A percentile compares a stretch with the other conserved stretches of the same genome.
Evolutionary conservation across 2,329 filamentous ascomycete species (phyloP).

Genomic region (Paradendryphiella salina): DNA sequence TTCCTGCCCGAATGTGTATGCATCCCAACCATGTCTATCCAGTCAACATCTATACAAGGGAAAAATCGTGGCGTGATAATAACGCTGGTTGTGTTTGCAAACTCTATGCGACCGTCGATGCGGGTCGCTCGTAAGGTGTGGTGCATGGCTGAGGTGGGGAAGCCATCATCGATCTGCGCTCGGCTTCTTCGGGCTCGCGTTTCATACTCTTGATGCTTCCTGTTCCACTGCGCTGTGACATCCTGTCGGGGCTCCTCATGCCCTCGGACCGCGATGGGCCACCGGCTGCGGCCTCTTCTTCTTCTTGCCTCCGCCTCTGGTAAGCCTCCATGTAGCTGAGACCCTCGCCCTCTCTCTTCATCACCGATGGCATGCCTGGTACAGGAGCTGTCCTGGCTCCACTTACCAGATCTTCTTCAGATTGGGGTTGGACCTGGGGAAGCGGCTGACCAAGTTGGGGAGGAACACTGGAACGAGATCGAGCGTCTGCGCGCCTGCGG

Average conservation of each 20-base stretch:
- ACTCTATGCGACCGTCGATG: constrained; percentile 10
- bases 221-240: constrained; percentile 41
- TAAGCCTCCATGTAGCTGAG: constrained; percentile 37
- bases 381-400: constrained; percentile 44
- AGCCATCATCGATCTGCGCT: constrained; percentile 26
- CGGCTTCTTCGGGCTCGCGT: constrained; percentile 37
- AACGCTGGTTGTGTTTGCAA: neutral
- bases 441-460: constrained; percentile 42
- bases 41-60: constrained; percentile 1
- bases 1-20: constrained; percentile 31
- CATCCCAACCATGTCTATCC: constrained; percentile 3
- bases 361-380: constrained; percentile 30
- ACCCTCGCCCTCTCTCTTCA: constrained; percentile 38
- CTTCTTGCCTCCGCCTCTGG: constrained; percentile 38
- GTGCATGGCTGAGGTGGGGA: constrained; percentile 25
- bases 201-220: constrained; percentile 44
- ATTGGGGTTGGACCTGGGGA: constrained; percentile 40
- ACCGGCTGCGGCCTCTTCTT: constrained; percentile 20
- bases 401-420: constrained; percentile 41
- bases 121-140: constrained; percentile 17
- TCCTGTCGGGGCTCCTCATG: constrained; percentile 39
- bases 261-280: constrained; percentile 29
- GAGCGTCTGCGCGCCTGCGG: constrained; percentile 36
- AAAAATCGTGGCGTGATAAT: constrained; percentile 6
- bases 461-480: constrained; percentile 43